Evolutionary conservation across 2,329 filamentous ascomycete species (phyloP).

Genomic region (Colletotrichum paranaense): DNA sequence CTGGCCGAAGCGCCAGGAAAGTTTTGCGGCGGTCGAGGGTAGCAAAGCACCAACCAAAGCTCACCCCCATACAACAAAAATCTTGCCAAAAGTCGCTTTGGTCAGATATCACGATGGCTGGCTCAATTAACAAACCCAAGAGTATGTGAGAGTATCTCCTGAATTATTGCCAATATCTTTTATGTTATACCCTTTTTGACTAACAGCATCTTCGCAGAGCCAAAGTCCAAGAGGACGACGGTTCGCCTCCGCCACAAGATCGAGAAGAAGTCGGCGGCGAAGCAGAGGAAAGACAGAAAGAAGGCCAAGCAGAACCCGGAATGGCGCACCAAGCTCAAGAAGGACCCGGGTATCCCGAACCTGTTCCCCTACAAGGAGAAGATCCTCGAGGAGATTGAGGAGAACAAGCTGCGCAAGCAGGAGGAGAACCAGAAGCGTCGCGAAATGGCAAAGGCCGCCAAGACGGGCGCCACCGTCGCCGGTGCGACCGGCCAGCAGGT

Average conservation of each 20-base stretch:
- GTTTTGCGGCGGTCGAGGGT: slow-evolving; percentile 25
- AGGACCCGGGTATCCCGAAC: slow-evolving; percentile 97
- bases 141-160: slow-evolving; percentile 51
- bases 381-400: slow-evolving; percentile 93
- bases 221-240: slow-evolving; percentile 91
- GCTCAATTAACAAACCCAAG: slow-evolving; percentile 65
- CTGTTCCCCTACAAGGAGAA: slow-evolving; percentile 98
- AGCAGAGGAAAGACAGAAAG: slow-evolving; percentile 92
- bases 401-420: slow-evolving; percentile 81
- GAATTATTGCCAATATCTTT: neutral
- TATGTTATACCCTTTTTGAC: neutral
- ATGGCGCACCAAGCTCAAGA: slow-evolving; percentile 96
- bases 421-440: slow-evolving; percentile 79
- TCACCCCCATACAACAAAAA: slow-evolving; percentile 1
- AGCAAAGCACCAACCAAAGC: slow-evolving; percentile 2
- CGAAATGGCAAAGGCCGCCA: slow-evolving; percentile 77
- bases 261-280: slow-evolving; percentile 88
- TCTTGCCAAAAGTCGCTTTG: neutral
- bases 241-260: slow-evolving; percentile 96
- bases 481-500: slow-evolving; percentile 55
- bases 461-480: slow-evolving; percentile 56
- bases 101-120: slow-evolving; percentile 55
- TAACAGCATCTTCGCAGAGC: slow-evolving; percentile 68
- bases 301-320: slow-evolving; percentile 94
- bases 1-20: slow-evolving; percentile 15